A percentile compares a stretch with the other conserved stretches of the same genome.
phyloP scores from a whole-genome alignment of 139 green algal species.

The Asterochloris sp. region DNA sequence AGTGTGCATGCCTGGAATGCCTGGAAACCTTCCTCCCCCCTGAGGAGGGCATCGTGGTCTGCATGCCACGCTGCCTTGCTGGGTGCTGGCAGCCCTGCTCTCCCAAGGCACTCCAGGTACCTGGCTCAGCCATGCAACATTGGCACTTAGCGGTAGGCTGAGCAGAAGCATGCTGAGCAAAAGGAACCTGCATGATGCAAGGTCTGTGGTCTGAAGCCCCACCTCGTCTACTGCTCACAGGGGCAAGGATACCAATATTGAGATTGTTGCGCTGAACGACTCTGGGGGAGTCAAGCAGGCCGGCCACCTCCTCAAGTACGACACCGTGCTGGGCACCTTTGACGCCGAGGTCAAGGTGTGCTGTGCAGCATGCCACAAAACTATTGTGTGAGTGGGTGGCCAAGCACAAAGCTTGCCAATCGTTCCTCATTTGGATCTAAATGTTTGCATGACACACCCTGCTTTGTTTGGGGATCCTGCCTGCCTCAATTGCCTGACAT shows the following conservation, averaged over 20 bases:
- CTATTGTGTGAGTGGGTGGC: not conserved
- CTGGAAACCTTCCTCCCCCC: too few species aligned
- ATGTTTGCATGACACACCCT: not conserved
- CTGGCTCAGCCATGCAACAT: too few species aligned
- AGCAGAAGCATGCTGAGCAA: too few species aligned
- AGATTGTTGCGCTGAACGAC: slow-evolving; percentile 80
- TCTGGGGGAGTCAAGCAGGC: slow-evolving; percentile 66
- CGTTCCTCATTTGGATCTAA: not conserved
- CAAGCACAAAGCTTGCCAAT: not conserved
- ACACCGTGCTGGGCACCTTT: slow-evolving; percentile 97
- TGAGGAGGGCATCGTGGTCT: not conserved
- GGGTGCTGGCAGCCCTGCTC: too few species aligned
- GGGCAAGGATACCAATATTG: slow-evolving; percentile 67
- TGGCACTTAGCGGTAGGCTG: too few species aligned
- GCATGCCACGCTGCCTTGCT: too few species aligned
- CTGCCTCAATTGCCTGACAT: too few species aligned
- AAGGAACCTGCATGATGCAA: too few species aligned
- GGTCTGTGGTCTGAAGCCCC: too few species aligned
- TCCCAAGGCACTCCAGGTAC: too few species aligned
- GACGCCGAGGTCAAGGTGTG: slow-evolving; percentile 82
- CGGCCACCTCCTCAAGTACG: slow-evolving; percentile 99
- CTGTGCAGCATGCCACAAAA: not conserved
- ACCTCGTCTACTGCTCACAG: slow-evolving; percentile 25
- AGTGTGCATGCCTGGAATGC: too few species aligned
- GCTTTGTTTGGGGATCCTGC: not conserved